Evolutionary conservation across 1,139 yeast species (phyloP).

Genomic region (Geotrichum restrictum): DNA sequence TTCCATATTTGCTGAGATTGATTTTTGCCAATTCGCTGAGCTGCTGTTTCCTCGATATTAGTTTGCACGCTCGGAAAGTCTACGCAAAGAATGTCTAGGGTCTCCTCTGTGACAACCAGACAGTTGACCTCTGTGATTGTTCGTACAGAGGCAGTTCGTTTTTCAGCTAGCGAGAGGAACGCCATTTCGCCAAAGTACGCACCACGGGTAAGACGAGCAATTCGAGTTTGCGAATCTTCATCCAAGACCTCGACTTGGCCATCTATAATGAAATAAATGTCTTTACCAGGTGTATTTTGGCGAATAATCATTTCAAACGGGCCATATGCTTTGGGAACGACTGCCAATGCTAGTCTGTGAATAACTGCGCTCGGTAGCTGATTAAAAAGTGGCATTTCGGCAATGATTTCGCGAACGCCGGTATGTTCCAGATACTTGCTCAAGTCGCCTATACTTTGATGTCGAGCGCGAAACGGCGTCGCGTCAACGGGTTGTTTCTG

Average conservation of each 20-base stretch:
- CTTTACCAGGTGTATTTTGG: conserved; percentile 58
- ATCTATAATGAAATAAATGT: conserved; percentile 59
- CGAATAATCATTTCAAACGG: conserved; percentile 59
- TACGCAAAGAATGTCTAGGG: conserved; percentile 50
- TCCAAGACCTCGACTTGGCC: conserved; percentile 72
- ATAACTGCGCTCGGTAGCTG: conserved; percentile 55
- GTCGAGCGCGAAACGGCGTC: not conserved
- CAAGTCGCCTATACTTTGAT: conserved; percentile 14
- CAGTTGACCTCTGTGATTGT: conserved; percentile 58
- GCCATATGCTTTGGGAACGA: conserved; percentile 51
- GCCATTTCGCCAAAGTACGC: conserved; percentile 77
- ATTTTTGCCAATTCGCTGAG: conserved; percentile 50
- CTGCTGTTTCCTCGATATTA: conserved; percentile 60
- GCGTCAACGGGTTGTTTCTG: not conserved
- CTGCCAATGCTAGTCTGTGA: conserved; percentile 60
- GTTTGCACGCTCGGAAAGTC: conserved; percentile 56
- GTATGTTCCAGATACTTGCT: conserved; percentile 14
- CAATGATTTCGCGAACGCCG: conserved; percentile 51
- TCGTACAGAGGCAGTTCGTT: conserved; percentile 60
- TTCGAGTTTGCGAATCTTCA: conserved; percentile 38
- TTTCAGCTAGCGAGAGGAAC: conserved; percentile 50
- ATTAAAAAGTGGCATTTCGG: conserved; percentile 55
- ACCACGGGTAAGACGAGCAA: conserved; percentile 60
- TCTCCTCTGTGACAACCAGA: conserved; percentile 53
- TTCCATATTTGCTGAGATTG: conserved; percentile 39